Base-by-base conservation (phyloP, 768 basidiomycete species). In the Podaxis rugospora region DNA sequence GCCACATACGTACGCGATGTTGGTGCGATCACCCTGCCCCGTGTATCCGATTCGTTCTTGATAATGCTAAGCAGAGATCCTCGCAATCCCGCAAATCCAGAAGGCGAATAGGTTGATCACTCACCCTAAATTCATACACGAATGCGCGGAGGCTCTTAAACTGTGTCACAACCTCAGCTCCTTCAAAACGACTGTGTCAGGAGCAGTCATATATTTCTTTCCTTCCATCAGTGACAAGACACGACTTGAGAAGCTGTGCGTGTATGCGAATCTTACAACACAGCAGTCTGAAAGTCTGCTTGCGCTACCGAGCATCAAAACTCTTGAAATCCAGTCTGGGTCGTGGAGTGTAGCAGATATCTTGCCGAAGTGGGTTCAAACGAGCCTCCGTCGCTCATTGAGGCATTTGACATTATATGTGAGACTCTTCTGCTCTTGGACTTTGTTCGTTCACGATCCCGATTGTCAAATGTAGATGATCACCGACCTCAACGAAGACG, bases 291-390 rank as follows among this genome's bases (percentile, higher is more conserved):
- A 71, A 18, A 70, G 76, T 57, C 74, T 90, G 25, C 60, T 74
- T 11, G 66, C 76, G 23, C 62, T 85, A 16, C 61, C 63, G 18
- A 70, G 70, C 0, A 68, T 90, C 35, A 75, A 75, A 10, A 76
- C 68, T 23, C 65, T 92, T 14, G 72, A 78, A 4, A 71, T 92
- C 27, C 84, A 90, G 53, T 76, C 71, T 54, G 82, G 84, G n/a
- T 83, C 83, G 2, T 86, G 86, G 85, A 82, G 80, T 64, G 71
- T 87, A 21, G 73, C 88, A 55, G 80, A 88, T 66, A 64, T 75
- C 5, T 67, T 92, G 18, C 86, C 89, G 9, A 69, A 64, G 21
- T 92, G 90, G 89, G 83, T 80, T 1, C 72, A 90, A 65, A 78
- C 76, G 1, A 78, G 73, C 32, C 72, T 63, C 49, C 50, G 49